Conservation (phyloP, 192 early-diverging fungal genomes). For the Phlyctochytrium planicorne region DNA sequence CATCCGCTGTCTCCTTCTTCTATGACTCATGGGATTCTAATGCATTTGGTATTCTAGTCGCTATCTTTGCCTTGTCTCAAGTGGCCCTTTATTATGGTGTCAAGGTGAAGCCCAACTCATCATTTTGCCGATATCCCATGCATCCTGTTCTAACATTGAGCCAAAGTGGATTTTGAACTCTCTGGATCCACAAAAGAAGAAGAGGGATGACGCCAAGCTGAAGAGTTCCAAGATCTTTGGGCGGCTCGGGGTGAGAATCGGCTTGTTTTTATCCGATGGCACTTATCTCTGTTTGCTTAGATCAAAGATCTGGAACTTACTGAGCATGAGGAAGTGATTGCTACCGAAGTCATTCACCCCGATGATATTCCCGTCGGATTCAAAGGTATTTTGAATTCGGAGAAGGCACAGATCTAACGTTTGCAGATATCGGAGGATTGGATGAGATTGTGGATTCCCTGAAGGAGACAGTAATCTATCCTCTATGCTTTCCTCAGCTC, state of each 20-base stretch:
- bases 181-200: conserved; percentile 67
- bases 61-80: conserved; percentile 85
- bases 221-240: conserved; percentile 72
- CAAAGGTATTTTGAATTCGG: conserved; percentile 51
- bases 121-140: too few relatives aligned
- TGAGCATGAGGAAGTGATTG: conserved; percentile 93
- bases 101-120: conserved; percentile 44
- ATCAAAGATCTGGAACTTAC: conserved; percentile 74
- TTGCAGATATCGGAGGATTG: conserved; percentile 82
- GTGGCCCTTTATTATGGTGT: conserved; percentile 78
- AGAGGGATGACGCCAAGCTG: conserved; percentile 72
- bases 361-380: conserved; percentile 89
- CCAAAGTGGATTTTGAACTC: conserved; percentile 71
- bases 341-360: conserved; percentile 87
- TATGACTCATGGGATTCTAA: too few relatives aligned
- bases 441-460: conserved; percentile 89
- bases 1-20: too few relatives aligned
- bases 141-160: too few relatives aligned
- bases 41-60: conserved; percentile 49
- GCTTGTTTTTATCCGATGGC: neutral
- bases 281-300: conserved; percentile 17
- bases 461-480: conserved; percentile 95
- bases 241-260: conserved; percentile 62
- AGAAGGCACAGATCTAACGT: conserved; percentile 4
- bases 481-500: conserved; percentile 88